phyloP scores from a whole-genome alignment of 768 basidiomycete genomes.

The Hysterangium stoloniferum region DNA sequence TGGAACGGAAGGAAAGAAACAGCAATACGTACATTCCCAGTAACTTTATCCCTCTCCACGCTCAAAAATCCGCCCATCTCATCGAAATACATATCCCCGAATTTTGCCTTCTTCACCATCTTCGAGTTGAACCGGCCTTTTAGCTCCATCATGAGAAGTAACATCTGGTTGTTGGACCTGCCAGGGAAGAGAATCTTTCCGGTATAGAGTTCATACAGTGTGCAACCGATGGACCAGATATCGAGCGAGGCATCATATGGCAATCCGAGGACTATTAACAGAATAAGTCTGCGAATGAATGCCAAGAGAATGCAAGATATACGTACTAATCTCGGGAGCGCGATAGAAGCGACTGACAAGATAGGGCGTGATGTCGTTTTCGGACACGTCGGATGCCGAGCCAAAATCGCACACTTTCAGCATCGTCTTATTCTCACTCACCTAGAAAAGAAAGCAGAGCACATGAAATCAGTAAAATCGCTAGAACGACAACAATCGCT shows the following conservation, averaged over 20 bases:
- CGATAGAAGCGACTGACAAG: constrained; percentile 97
- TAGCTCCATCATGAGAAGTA: constrained; percentile 95
- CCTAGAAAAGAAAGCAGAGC: constrained; percentile 40
- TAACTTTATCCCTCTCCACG: constrained; percentile 77
- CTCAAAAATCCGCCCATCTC: constrained; percentile 83
- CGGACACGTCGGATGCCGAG: constrained; percentile 90
- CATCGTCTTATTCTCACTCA: constrained; percentile 89
- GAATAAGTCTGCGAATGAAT: background rate
- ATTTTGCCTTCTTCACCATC: constrained; percentile 91
- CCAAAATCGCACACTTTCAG: constrained; percentile 95
- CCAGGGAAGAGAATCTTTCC: constrained; percentile 98
- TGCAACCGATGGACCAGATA: constrained; percentile 96
- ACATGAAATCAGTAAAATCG: background rate
- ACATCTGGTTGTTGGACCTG: constrained; percentile 95
- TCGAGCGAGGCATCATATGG: constrained; percentile 93
- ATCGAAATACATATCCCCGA: constrained; percentile 90
- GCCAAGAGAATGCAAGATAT: constrained; percentile 7
- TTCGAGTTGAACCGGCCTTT: constrained; percentile 90
- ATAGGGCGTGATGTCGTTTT: constrained; percentile 97
- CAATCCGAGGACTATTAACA: constrained; percentile 71
- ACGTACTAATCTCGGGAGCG: constrained; percentile 95
- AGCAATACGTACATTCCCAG: constrained; percentile 60
- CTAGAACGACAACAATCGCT: background rate
- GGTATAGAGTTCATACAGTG: constrained; percentile 91
- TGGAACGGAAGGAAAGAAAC: background rate